These are phyloP conservation scores for Aurantiochytrium sp. DNA, from an alignment of 108 stramenopile species.

Conservation along the genomic window DNA sequence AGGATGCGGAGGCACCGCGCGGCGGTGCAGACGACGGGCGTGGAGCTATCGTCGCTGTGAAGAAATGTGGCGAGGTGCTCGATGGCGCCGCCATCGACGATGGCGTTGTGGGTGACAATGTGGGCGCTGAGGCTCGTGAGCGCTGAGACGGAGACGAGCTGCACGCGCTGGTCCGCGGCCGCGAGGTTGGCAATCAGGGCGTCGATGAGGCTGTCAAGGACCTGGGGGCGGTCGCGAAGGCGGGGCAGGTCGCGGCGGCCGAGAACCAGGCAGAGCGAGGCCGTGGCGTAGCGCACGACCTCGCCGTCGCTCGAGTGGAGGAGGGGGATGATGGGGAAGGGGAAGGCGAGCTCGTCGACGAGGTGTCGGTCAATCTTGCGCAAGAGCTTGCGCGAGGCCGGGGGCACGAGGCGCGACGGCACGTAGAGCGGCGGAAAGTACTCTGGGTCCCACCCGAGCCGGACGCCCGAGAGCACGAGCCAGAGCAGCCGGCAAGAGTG, in stretches of 20 bases:
- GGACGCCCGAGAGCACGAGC: not conserved
- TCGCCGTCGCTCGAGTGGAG: not conserved
- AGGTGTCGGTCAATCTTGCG: not conserved
- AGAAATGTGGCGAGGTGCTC: not conserved
- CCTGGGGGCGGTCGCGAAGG: not conserved
- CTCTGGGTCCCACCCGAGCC: not conserved
- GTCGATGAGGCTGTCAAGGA: not conserved
- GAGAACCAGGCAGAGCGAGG: not conserved
- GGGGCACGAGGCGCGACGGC: not conserved
- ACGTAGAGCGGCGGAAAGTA: not conserved
- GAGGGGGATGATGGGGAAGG: not conserved
- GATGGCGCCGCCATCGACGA: not conserved
- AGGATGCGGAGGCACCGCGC: not conserved
- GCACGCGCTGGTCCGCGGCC: not conserved
- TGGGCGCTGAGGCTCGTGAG: not conserved
- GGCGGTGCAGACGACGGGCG: not conserved
- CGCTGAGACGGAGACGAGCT: not conserved
- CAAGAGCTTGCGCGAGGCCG: not conserved
- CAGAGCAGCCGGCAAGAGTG: not conserved
- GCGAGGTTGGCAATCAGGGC: not conserved
- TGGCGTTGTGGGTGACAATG: not conserved
- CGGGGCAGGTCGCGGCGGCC: not conserved
- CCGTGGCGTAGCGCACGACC: not conserved
- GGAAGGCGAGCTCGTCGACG: not conserved
- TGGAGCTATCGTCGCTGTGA: not conserved